These are phyloP conservation scores for Leptographium lundbergii DNA, from an alignment of 2,329 filamentous ascomycete genomes.

Conservation along the genomic window DNA sequence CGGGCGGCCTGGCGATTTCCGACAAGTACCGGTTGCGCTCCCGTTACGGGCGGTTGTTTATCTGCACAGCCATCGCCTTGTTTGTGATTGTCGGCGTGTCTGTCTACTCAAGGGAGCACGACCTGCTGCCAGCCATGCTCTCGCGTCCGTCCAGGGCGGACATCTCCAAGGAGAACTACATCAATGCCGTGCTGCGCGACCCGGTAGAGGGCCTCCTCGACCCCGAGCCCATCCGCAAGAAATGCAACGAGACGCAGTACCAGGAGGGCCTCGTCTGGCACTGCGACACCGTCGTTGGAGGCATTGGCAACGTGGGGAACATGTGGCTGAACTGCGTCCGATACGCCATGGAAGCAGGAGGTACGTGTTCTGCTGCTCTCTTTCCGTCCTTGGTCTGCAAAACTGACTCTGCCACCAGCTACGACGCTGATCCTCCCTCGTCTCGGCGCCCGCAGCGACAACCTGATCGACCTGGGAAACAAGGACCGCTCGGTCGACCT, in stretches of 20 bases:
- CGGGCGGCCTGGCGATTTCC: neutral
- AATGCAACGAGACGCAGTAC: conserved; percentile 19
- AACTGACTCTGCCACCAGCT: neutral
- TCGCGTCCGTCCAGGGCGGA: neutral
- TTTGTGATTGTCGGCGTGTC: neutral
- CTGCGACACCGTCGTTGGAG: conserved; percentile 22
- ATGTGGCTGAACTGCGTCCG: conserved; percentile 24
- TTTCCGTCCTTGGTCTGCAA: neutral
- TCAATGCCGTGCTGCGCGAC: conserved; percentile 9
- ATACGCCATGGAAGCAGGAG: conserved; percentile 20
- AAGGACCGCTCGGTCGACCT: conserved; percentile 5
- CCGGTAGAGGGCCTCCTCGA: conserved; percentile 12
- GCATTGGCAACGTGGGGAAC: conserved; percentile 23
- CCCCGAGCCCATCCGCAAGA: conserved; percentile 8
- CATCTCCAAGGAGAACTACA: conserved; percentile 9
- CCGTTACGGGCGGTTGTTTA: neutral
- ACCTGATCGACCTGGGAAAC: conserved; percentile 9
- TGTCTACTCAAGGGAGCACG: neutral
- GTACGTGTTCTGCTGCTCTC: neutral
- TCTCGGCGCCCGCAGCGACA: conserved; percentile 14
- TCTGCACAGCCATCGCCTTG: neutral
- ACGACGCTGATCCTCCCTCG: conserved; percentile 11
- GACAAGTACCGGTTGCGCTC: neutral
- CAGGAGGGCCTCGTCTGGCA: conserved; percentile 23
- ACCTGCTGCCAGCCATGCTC: neutral